Conservation (phyloP, 2,329 filamentous ascomycete species). For the Neopestalotiopsis sp. region DNA sequence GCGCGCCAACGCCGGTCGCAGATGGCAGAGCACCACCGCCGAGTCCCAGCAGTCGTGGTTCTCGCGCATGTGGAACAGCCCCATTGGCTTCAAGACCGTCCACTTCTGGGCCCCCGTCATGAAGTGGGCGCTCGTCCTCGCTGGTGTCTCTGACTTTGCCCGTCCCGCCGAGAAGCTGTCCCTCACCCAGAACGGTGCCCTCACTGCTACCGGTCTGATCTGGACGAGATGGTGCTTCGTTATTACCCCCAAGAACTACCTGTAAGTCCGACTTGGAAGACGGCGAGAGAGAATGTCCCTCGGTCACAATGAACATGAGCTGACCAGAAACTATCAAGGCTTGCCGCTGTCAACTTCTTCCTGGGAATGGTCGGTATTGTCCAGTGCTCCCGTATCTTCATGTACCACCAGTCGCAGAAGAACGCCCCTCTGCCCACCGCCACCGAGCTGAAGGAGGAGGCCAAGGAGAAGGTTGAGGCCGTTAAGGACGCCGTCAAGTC, state of each 20-base stretch:
- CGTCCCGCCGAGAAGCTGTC: conserved; percentile 93
- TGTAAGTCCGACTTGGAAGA: conserved; percentile 59
- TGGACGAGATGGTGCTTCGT: conserved; percentile 99
- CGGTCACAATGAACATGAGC: neutral
- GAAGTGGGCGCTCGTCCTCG: conserved; percentile 96
- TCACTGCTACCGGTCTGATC: conserved; percentile 91
- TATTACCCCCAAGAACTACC: conserved; percentile 91
- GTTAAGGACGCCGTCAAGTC: conserved; percentile 22
- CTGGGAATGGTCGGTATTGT: conserved; percentile 85
- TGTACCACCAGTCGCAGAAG: conserved; percentile 69
- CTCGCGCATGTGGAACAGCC: conserved; percentile 83
- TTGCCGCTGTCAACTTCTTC: conserved; percentile 98
- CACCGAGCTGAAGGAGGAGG: conserved; percentile 38
- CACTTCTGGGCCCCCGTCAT: conserved; percentile 99
- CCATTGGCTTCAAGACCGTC: conserved; percentile 86
- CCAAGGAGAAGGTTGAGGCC: conserved; percentile 22
- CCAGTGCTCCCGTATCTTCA: conserved; percentile 79
- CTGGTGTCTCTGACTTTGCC: conserved; percentile 88
- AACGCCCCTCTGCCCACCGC: conserved; percentile 37
- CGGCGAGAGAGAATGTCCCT: neutral
- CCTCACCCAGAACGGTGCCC: conserved; percentile 86
- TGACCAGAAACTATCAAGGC: conserved; percentile 33
- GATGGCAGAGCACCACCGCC: conserved; percentile 74
- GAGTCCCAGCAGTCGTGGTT: conserved; percentile 61
- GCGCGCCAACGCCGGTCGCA: conserved; percentile 54